phyloP scores from a whole-genome alignment of 2,329 filamentous ascomycete genomes.

The Westerdykella aurantiaca region DNA sequence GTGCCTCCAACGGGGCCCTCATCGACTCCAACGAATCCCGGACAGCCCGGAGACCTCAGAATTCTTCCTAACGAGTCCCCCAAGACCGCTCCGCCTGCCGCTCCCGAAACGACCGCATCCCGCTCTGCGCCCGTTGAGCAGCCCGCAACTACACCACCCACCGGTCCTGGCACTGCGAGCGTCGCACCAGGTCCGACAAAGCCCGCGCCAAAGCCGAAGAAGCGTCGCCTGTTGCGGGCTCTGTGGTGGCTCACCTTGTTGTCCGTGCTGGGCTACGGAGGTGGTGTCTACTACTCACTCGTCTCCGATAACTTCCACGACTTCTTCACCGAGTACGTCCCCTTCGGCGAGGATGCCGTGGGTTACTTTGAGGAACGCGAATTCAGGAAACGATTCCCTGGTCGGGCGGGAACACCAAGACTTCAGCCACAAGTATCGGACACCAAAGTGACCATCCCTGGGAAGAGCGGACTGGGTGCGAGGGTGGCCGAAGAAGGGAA shows the following conservation, averaged over 20 bases:
- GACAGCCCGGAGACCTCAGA: slow-evolving; percentile 32
- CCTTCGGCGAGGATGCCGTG: slow-evolving; percentile 89
- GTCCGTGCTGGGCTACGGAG: slow-evolving; percentile 71
- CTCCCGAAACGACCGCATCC: slow-evolving; percentile 37
- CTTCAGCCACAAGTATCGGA: slow-evolving; percentile 45
- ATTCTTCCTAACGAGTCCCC: slow-evolving; percentile 16
- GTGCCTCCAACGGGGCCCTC: slow-evolving; percentile 32
- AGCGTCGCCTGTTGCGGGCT: slow-evolving; percentile 68
- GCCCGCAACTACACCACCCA: slow-evolving; percentile 35
- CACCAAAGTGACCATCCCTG: slow-evolving; percentile 74
- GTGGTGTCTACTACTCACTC: slow-evolving; percentile 87
- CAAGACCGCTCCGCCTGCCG: slow-evolving; percentile 42
- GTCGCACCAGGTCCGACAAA: slow-evolving; percentile 38
- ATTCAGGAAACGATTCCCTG: slow-evolving; percentile 76
- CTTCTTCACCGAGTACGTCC: slow-evolving; percentile 96
- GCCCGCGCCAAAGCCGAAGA: slow-evolving; percentile 55
- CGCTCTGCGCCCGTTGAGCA: slow-evolving; percentile 27
- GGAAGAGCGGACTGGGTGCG: slow-evolving; percentile 80
- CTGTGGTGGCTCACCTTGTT: slow-evolving; percentile 72
- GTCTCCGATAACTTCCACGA: slow-evolving; percentile 98
- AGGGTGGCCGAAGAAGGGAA: slow-evolving; percentile 59
- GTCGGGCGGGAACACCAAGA: slow-evolving; percentile 37
- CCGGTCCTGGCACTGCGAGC: slow-evolving; percentile 40
- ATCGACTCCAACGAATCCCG: slow-evolving; percentile 37
- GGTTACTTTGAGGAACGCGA: slow-evolving; percentile 94